Conservation (phyloP, 2,329 filamentous ascomycete genomes). For the Westerdykella sp. region DNA sequence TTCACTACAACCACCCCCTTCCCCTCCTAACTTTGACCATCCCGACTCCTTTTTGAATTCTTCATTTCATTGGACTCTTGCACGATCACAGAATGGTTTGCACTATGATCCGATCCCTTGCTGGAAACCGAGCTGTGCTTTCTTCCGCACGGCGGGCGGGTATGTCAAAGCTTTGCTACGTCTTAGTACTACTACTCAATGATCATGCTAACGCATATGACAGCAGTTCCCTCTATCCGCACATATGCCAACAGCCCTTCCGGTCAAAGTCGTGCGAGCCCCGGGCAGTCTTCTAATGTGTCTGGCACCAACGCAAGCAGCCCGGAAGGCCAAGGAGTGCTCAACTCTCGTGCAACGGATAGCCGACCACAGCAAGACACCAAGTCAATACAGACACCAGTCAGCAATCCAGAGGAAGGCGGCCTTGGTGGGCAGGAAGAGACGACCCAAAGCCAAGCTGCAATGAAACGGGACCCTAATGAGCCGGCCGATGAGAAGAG, state of each 20-base stretch:
- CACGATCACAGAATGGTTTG: no score
- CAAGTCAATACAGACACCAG: constrained; percentile 8
- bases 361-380: constrained; percentile 4
- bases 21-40: no score
- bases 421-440: constrained; percentile 8
- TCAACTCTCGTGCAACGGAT: constrained; percentile 8
- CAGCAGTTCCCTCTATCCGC: neutral
- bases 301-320: constrained; percentile 9
- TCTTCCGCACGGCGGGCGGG: no score
- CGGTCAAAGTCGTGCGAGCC: constrained; percentile 1
- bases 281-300: constrained; percentile 11
- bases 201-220: no score
- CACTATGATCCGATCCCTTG: no score
- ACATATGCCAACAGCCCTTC: constrained; percentile 2
- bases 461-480: constrained; percentile 14
- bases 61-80: no score
- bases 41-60: no score
- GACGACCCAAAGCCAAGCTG: constrained; percentile 13
- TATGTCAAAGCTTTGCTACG: no score
- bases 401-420: constrained; percentile 9
- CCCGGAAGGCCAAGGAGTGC: constrained; percentile 9
- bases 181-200: no score
- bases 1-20: no score
- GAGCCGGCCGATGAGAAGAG: constrained; percentile 14
- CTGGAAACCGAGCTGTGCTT: no score